Percentiles rank a stretch among this genome's conserved stretches.
Evolutionary conservation across 371 early-diverging fungal species (phyloP).

Genomic region (Rhizopus sp.): DNA sequence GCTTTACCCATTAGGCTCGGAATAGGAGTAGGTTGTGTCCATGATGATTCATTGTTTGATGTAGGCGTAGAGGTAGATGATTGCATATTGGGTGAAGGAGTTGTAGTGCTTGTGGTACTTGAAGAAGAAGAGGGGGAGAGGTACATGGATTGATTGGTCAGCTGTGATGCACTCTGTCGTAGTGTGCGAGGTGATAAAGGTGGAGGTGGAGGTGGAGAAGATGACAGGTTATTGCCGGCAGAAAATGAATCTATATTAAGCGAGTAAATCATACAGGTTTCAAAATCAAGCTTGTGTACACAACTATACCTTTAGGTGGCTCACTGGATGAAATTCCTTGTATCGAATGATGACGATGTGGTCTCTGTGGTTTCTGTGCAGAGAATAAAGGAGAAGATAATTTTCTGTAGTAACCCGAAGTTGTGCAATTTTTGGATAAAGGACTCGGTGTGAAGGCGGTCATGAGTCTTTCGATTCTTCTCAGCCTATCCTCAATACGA

Average conservation of each 20-base stretch:
- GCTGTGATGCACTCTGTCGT: constrained; percentile 7
- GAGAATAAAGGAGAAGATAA: constrained; percentile 20
- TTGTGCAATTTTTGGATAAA: constrained; percentile 25
- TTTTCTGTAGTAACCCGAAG: constrained; percentile 15
- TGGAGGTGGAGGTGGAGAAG: constrained; percentile 14
- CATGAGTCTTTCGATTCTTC: constrained; percentile 43
- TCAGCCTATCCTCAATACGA: constrained; percentile 41
- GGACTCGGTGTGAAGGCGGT: constrained; percentile 42
- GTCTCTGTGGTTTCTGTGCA: constrained; percentile 19
- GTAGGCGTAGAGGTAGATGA: constrained; percentile 25
- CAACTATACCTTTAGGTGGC: constrained; percentile 1
- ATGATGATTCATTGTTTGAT: constrained; percentile 14
- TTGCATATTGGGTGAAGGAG: constrained; percentile 20
- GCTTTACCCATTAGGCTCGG: constrained; percentile 33
- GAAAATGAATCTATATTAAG: constrained; percentile 10
- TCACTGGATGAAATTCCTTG: constrained; percentile 10
- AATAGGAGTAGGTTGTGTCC: constrained; percentile 27
- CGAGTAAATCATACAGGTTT: constrained; percentile 9
- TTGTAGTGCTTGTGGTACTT: constrained; percentile 10
- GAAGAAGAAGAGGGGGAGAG: constrained; percentile 30
- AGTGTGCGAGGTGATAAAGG: constrained; percentile 21
- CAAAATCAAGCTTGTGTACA: neutral
- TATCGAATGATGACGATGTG: constrained; percentile 21
- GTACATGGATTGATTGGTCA: constrained; percentile 20
- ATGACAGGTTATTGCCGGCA: constrained; percentile 1